phyloP scores from a whole-genome alignment of 1,139 yeast species.

The Sugiyamaella xylanicola region DNA sequence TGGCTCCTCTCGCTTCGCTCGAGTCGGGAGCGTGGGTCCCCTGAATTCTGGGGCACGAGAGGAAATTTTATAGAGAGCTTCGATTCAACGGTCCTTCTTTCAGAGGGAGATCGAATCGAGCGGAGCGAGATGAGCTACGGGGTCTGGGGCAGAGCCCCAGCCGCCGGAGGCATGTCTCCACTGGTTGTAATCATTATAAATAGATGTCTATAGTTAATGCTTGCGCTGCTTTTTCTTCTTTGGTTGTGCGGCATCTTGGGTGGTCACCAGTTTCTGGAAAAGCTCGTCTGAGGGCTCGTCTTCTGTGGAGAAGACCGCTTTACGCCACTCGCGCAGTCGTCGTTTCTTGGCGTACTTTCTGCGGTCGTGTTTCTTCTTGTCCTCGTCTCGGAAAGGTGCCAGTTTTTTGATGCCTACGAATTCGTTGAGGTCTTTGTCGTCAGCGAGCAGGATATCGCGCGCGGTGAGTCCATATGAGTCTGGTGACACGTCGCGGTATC shows the following conservation, averaged over 20 bases:
- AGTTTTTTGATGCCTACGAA: slow-evolving; percentile 87
- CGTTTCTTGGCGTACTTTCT: slow-evolving; percentile 81
- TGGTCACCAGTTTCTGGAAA: slow-evolving; percentile 23
- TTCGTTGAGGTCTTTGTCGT: slow-evolving; percentile 79
- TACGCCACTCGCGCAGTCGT: slow-evolving; percentile 87
- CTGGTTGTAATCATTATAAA: slow-evolving; percentile 6
- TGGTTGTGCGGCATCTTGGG: slow-evolving; percentile 10
- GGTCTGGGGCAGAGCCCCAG: not conserved
- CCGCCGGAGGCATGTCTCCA: not conserved
- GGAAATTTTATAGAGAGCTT: too few relatives aligned
- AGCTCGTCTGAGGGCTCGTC: slow-evolving; percentile 54
- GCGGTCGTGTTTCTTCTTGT: slow-evolving; percentile 72
- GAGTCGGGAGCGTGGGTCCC: too few relatives aligned
- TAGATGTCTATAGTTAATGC: not conserved
- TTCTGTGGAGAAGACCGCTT: slow-evolving; percentile 69
- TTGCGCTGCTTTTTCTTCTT: slow-evolving; percentile 21
- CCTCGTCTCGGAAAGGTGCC: slow-evolving; percentile 87
- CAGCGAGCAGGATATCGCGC: slow-evolving; percentile 87
- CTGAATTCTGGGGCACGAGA: too few relatives aligned
- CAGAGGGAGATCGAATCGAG: too few relatives aligned
- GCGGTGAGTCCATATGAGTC: slow-evolving; percentile 86
- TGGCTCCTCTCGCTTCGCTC: not conserved
- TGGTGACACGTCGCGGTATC: slow-evolving; percentile 93
- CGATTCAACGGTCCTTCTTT: too few relatives aligned
- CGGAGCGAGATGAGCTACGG: not conserved